A percentile compares a stretch with the other conserved stretches of the same genome.
phyloP scores from a whole-genome alignment of 306 rosid genomes.

The Abrus precatorius region DNA sequence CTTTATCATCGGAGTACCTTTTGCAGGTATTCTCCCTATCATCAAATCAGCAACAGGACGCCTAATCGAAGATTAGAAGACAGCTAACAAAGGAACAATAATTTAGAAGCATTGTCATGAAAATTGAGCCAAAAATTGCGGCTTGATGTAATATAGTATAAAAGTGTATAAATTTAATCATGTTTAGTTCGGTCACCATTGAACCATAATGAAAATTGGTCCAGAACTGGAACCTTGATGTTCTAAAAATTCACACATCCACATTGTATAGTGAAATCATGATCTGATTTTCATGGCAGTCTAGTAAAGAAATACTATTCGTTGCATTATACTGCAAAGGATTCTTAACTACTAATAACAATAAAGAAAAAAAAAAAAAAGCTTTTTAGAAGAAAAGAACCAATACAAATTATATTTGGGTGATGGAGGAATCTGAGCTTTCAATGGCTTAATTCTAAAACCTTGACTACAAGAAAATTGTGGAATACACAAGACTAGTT shows the following conservation, averaged over 20 bases:
- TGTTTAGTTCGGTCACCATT: background rate
- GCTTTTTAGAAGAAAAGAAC: constrained; percentile 18
- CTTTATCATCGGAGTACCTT: no score
- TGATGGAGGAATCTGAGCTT: constrained; percentile 9
- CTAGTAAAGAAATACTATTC: background rate
- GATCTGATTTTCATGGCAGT: background rate
- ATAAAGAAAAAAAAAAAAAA: constrained; percentile 1
- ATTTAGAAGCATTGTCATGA: no score
- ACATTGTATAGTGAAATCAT: background rate
- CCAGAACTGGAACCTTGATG: background rate
- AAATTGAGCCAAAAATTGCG: no score
- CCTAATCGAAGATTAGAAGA: no score
- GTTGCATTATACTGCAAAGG: constrained; percentile 31
- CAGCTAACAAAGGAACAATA: no score
- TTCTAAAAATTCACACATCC: background rate
- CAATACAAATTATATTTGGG: background rate
- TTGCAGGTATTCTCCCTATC: no score
- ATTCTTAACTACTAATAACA: constrained; percentile 27
- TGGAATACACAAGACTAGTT: constrained; percentile 59
- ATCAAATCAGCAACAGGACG: no score
- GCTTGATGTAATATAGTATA: background rate
- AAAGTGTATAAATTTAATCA: background rate
- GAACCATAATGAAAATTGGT: background rate
- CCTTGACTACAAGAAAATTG: constrained; percentile 59
- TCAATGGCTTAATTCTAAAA: constrained; percentile 51